A percentile compares a stretch with the other conserved stretches of the same genome.
These are phyloP conservation scores for Tylopilus balloui DNA, from an alignment of 768 basidiomycete genomes.

Conservation along the genomic window DNA sequence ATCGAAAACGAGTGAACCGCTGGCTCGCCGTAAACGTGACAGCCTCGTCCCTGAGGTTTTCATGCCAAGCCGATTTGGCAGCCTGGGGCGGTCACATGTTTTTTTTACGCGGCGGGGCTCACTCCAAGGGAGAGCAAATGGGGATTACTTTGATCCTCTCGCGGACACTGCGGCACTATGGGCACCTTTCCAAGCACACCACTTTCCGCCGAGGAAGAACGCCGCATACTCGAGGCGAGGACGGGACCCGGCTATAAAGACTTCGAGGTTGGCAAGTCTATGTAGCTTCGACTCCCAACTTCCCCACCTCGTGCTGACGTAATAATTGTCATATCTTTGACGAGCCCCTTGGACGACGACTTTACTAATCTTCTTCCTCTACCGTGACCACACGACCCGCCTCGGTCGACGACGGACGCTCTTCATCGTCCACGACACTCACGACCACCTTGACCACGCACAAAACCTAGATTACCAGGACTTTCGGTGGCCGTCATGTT, in stretches of 20 bases:
- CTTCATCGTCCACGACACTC: background rate
- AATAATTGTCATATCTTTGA: conserved; percentile 4
- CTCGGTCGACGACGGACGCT: background rate
- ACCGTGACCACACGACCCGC: conserved; percentile 2
- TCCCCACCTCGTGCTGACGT: conserved; percentile 14
- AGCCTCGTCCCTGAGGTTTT: background rate
- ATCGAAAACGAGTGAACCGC: background rate
- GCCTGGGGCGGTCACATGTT: background rate
- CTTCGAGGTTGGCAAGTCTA: too few species aligned
- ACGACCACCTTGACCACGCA: conserved; percentile 1
- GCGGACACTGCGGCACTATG: background rate
- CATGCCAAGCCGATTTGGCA: background rate
- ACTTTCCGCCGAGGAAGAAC: background rate
- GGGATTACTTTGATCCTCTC: background rate
- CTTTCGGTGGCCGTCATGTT: conserved; percentile 34
- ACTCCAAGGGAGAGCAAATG: background rate
- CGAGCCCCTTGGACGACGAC: conserved; percentile 4
- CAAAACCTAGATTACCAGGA: background rate
- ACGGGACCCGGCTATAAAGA: too few species aligned
- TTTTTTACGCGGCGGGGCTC: background rate
- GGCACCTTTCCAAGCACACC: background rate
- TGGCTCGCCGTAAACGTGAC: background rate
- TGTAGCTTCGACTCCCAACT: background rate
- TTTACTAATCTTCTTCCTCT: conserved; percentile 1
- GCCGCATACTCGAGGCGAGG: background rate